phyloP scores from a whole-genome alignment of 768 basidiomycete genomes.

The Lactarius tabidus region DNA sequence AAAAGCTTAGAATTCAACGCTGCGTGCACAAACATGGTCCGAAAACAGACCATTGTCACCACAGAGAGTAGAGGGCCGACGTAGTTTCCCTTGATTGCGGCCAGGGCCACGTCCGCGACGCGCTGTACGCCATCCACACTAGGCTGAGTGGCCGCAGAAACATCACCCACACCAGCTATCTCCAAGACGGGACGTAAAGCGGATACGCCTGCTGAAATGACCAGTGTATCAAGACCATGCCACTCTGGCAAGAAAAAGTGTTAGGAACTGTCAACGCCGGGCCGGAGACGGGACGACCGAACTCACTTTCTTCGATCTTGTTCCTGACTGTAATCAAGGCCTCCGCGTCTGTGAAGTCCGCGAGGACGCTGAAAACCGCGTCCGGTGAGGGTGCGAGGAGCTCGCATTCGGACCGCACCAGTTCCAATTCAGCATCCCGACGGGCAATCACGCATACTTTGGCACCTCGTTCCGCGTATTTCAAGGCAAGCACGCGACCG shows the following conservation, averaged over 20 bases:
- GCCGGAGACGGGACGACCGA: background rate
- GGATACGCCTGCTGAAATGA: conserved; percentile 81
- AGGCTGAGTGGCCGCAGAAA: conserved; percentile 35
- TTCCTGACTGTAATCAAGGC: conserved; percentile 63
- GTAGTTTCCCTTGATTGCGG: conserved; percentile 62
- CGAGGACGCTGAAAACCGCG: conserved; percentile 48
- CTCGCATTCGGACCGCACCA: conserved; percentile 59
- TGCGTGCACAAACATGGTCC: background rate
- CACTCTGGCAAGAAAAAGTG: conserved; percentile 50
- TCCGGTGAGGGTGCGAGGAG: conserved; percentile 19
- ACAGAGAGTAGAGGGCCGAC: conserved; percentile 66
- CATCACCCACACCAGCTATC: conserved; percentile 53
- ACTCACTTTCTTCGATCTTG: conserved; percentile 52
- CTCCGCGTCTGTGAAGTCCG: conserved; percentile 59
- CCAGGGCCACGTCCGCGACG: conserved; percentile 51
- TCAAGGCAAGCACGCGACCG: conserved; percentile 62
- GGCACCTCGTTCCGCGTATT: conserved; percentile 74
- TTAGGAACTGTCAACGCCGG: background rate
- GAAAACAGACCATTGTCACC: conserved; percentile 58
- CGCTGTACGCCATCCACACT: conserved; percentile 55
- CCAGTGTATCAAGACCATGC: conserved; percentile 77
- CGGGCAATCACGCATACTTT: conserved; percentile 72
- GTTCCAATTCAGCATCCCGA: conserved; percentile 48
- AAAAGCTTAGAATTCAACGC: conserved; percentile 1
- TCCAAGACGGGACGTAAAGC: conserved; percentile 73